Evolutionary conservation across 805 yeast species (phyloP).

Genomic region (Blastobotrys parvus): DNA sequence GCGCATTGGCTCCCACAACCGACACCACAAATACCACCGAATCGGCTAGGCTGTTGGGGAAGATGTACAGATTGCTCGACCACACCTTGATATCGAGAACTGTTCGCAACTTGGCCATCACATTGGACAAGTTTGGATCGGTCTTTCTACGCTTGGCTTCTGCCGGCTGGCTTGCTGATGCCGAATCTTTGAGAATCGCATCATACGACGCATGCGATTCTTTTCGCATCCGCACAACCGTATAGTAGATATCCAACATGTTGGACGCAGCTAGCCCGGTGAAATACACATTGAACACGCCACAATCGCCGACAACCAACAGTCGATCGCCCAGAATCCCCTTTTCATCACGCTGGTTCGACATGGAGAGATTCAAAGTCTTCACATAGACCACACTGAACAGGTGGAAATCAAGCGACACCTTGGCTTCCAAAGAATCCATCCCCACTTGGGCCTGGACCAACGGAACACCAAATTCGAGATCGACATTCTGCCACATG

Average conservation of each 20-base stretch:
- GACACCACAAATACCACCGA: constrained; percentile 55
- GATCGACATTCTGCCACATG: constrained; percentile 47
- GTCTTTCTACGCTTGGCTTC: constrained; percentile 1
- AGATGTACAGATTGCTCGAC: constrained; percentile 49
- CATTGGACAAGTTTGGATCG: constrained; percentile 9
- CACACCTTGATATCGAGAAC: constrained; percentile 57
- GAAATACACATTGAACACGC: constrained; percentile 49
- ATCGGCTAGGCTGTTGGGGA: constrained; percentile 77
- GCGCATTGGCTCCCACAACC: constrained; percentile 21
- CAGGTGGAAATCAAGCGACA: constrained; percentile 78
- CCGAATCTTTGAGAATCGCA: constrained; percentile 65
- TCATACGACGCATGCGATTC: constrained; percentile 66
- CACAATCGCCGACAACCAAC: constrained; percentile 48
- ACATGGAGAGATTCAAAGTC: constrained; percentile 44
- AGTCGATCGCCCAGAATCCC: constrained; percentile 20
- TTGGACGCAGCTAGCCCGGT: constrained; percentile 86
- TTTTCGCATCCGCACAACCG: constrained; percentile 60
- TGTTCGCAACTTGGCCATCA: constrained; percentile 42
- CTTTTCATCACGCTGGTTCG: constrained; percentile 52
- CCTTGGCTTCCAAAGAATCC: constrained; percentile 46
- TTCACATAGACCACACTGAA: constrained; percentile 57
- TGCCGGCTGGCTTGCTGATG: constrained; percentile 7
- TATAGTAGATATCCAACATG: constrained; percentile 65
- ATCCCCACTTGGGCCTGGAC: constrained; percentile 55
- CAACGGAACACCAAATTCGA: constrained; percentile 50